Base-by-base conservation (phyloP, 768 basidiomycete species). In the Dioszegia aurantiaca region DNA sequence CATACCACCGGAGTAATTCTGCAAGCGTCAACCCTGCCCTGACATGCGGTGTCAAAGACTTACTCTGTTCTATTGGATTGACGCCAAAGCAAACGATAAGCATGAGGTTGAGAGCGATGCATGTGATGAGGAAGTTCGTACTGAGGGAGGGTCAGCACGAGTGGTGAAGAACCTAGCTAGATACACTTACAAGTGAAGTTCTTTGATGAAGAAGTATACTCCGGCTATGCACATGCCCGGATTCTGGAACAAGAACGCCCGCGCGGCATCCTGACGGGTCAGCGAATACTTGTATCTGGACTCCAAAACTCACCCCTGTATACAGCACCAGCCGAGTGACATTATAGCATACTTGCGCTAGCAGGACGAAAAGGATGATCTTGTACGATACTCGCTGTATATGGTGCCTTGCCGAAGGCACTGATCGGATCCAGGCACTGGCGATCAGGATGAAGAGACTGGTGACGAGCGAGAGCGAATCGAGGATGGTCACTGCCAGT, bases 41-140 rank as follows among this genome's bases (percentile, higher is more conserved):
- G 26, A 10, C 23, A 9, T 21, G 5, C 12, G 8, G 12, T 2
- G 17, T 6, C 3, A 19, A 19, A 11, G 14, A 56, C 62, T 55
- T 31, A 61, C 65, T 47, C 23, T 44, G 23, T 41, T 61, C 28
- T 9, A 62, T 49, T 3, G 67, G 62, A 40, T 69, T 65, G 21
- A 65, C 48, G 12, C 61, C 59, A 57, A 65, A 61, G 40, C 62
- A 63, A 1, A 69, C 58, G n/a, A 58, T 65, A 3, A 69, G 42
- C 61, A 65, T 59, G 23, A 69, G 60, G 27, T 69, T 69, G 46
- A 69, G 27, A 6, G 67, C 67, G 41, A 69, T 69, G 37, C 59
- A 69, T 4, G 60, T 65, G 26, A 54, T 49, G 5, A 65, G 44
- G 28, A 57, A 58, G 40, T 69, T 65, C 41, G 62, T 62, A 5